Conservation (phyloP, 768 basidiomycete species). For the Fibroporia radiculosa region DNA sequence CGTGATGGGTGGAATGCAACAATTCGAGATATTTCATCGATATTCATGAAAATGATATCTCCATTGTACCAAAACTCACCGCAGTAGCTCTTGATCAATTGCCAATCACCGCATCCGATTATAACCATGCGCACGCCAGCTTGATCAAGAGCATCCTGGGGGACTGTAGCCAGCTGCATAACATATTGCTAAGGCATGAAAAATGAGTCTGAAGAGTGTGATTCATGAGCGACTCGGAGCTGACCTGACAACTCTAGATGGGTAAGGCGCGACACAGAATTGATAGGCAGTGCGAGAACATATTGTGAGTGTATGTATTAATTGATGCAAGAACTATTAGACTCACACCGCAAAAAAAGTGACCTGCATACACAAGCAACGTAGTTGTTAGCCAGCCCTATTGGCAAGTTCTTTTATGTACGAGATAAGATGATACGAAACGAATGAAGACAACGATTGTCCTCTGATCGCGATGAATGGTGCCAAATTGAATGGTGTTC, state of each 20-base stretch:
- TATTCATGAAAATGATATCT: neutral
- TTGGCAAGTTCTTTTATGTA: too few species aligned
- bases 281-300: too few species aligned
- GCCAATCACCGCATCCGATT: slow-evolving; percentile 56
- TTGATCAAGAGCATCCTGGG: slow-evolving; percentile 30
- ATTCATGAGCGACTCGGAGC: slow-evolving; percentile 1
- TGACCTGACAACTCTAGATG: slow-evolving; percentile 37
- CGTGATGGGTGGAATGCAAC: neutral
- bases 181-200: slow-evolving; percentile 37
- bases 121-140: slow-evolving; percentile 38
- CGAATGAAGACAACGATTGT: slow-evolving; percentile 61
- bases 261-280: neutral
- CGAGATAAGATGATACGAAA: slow-evolving; percentile 19
- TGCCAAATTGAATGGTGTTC: slow-evolving; percentile 41
- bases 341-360: slow-evolving; percentile 61
- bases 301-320: neutral
- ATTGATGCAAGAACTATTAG: neutral
- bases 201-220: neutral
- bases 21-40: neutral
- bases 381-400: too few species aligned
- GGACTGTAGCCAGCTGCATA: slow-evolving; percentile 34
- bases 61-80: slow-evolving; percentile 23
- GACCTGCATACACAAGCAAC: slow-evolving; percentile 37
- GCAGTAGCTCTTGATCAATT: slow-evolving; percentile 40
- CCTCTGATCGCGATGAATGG: slow-evolving; percentile 39